Evolutionary conservation across 305 asterid species (phyloP), one percentile per base, ranked within the genome.

Genomic region (Fraxinus floribunda): DNA sequence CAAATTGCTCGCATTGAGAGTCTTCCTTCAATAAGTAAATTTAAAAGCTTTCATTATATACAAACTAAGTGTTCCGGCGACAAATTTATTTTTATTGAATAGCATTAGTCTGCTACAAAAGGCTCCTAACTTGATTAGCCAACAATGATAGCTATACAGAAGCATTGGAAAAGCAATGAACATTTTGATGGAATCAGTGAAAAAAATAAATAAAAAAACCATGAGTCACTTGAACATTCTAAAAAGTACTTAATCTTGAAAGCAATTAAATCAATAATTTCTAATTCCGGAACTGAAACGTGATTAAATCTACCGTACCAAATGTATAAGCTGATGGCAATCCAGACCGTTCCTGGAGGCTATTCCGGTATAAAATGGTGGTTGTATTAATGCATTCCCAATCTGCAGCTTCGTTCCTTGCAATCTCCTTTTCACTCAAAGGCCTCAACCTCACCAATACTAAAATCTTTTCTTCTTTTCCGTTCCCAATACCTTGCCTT

Each of bases 321-420:
- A 92, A 92, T 81, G 99, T 83, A 83, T 93, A 94, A 64, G 94
- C 93, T 13, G 95, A 88, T 0, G 98, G 99, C 70, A 92, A 91
- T 73, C 97, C 97, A 80, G 99, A 92, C 80, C 98, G 89, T 86
- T 94, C 98, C 88, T 90, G 97, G 60, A 94, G 97, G 89, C 97
- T 92, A 86, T 96, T 91, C 85, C 95, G 87, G 87, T 91, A 95
- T 90, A 95, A 89, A 88, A 95, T 88, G 78, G 98, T 91, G 86
- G 93, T 90, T 7, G 96, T 86, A 78, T 96, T 92, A 79, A 96
- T 93, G 90, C 98, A 96, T 86, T 96, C 98, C 99, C 99, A 96
- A 78, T 96, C 99, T 1, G 90, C 88, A 84, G 91, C 98, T 82
- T 96, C 99, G 34, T 86, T 87, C 84, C 84, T 88, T 13, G 87